Percentiles rank a stretch among this genome's conserved stretches.
phyloP scores from a whole-genome alignment of 768 basidiomycete genomes.

The Solioccasus polychromus region DNA sequence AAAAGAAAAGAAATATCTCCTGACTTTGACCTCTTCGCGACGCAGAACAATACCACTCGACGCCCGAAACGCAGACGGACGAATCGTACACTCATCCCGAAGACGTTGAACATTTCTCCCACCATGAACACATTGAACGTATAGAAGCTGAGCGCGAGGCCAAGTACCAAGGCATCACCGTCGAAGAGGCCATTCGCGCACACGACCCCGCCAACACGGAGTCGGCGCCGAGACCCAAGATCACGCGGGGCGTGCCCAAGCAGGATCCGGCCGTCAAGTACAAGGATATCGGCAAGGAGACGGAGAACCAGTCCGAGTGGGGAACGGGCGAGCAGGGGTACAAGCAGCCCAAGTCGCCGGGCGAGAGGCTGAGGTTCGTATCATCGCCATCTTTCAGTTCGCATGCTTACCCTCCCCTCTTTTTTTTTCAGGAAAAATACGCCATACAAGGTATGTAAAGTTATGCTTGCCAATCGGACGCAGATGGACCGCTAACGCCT shows the following conservation, averaged over 20 bases:
- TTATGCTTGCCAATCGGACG: constrained; percentile 7
- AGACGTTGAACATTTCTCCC: constrained; percentile 87
- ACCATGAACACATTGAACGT: constrained; percentile 83
- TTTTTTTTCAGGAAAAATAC: constrained; percentile 57
- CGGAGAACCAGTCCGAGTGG: constrained; percentile 60
- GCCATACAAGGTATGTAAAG: constrained; percentile 76
- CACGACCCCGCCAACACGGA: constrained; percentile 39
- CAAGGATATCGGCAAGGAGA: constrained; percentile 52
- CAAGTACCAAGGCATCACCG: constrained; percentile 74
- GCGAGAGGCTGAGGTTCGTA: constrained; percentile 71
- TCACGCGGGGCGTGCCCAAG: constrained; percentile 57
- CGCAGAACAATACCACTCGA: constrained; percentile 86
- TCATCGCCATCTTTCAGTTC: neutral
- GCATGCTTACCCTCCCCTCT: constrained; percentile 3
- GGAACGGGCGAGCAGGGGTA: constrained; percentile 71
- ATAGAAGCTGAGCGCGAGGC: constrained; percentile 85
- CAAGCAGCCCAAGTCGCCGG: constrained; percentile 64
- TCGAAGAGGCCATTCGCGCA: constrained; percentile 62
- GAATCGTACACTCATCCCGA: constrained; percentile 93
- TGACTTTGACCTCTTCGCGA: neutral
- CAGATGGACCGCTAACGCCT: constrained; percentile 42
- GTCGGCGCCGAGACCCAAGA: constrained; percentile 43
- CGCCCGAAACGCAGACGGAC: constrained; percentile 96
- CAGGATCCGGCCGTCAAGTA: constrained; percentile 65
- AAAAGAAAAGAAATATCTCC: neutral